Conservation (phyloP, 768 basidiomycete genomes). For the Gautieria morchelliformis region DNA sequence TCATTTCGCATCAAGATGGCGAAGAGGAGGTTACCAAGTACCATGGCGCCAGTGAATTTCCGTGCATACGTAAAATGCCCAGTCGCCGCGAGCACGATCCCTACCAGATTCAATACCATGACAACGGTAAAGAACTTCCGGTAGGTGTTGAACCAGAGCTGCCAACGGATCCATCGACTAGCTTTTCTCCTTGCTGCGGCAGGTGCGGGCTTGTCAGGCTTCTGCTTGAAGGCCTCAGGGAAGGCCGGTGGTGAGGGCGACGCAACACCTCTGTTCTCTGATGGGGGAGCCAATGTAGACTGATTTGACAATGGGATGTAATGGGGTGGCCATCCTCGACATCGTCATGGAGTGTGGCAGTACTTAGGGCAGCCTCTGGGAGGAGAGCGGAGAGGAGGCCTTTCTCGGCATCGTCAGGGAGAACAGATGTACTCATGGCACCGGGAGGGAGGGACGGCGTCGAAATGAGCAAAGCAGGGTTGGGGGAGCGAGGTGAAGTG, state of each 20-base stretch:
- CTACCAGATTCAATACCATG: constrained; percentile 49
- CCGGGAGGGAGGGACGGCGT: too few species aligned
- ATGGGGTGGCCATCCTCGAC: not conserved
- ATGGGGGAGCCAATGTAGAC: not conserved
- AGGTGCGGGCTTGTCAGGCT: constrained; percentile 23
- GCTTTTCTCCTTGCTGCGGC: constrained; percentile 38
- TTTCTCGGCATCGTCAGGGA: constrained; percentile 6
- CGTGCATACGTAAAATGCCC: constrained; percentile 62
- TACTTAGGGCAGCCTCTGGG: not conserved
- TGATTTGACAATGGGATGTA: not conserved
- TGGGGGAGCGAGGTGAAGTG: too few species aligned
- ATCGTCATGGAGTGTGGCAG: too few species aligned
- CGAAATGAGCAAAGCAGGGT: too few species aligned
- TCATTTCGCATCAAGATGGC: constrained; percentile 77
- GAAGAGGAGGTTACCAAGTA: constrained; percentile 62
- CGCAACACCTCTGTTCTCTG: not conserved
- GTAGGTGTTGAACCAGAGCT: constrained; percentile 75
- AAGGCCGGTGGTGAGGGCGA: not conserved
- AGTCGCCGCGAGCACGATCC: constrained; percentile 48
- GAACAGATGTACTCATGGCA: not conserved
- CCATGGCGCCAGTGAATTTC: constrained; percentile 58
- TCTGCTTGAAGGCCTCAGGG: not conserved
- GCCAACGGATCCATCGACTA: constrained; percentile 50
- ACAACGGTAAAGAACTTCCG: constrained; percentile 66
- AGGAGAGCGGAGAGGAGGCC: not conserved